Evolutionary conservation across 2,329 filamentous ascomycete species (phyloP), one percentile per base, ranked within the genome.

Genomic region (Aspergillus fructus): DNA sequence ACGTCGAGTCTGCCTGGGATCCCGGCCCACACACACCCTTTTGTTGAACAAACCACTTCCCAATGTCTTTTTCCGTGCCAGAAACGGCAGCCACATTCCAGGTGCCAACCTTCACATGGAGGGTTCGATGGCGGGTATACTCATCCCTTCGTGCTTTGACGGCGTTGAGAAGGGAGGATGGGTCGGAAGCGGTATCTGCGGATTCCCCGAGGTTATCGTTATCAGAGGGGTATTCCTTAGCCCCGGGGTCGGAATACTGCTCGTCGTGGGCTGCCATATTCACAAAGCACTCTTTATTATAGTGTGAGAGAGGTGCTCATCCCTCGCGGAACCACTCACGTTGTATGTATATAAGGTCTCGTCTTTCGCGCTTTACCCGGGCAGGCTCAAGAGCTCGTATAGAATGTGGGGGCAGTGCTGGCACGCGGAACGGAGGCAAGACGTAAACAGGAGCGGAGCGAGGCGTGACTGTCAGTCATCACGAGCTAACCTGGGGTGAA

Each of bases 61-160:
- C 89, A 5, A 99, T 78, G 70, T 97, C 94, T 64, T 91, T 90
- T 73, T 96, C 92, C 0, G 91, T 92, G 23, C 90, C 91, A 12
- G 90, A 86, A 62, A 89, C 87, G 1, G 89, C 87, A 4, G 92
- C 94, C 15, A 96, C 91, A 74, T 99, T 99, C 94, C 94, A 99
- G 0, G 90, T 89, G 42, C 93, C 94, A 51, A 99, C 83, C 76
- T 97, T 97, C 74, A 99, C 84, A 63, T 87, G 88, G 65, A 96
- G 85, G 50, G 83, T 83, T 71, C 87, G 87, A 43, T 87, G 84
- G 39, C 87, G 85, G 24, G 89, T 88, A 72, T 93, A 99, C 72
- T 97, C 93, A 49, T 84, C 78, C 67, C 87, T 85, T 53, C 94
- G 85, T 40, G 89, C 86, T 69, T 88, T 84, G 40, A 97, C 74